phyloP scores from a whole-genome alignment of 2,329 filamentous ascomycete species.

The Cercospora citrullina region DNA sequence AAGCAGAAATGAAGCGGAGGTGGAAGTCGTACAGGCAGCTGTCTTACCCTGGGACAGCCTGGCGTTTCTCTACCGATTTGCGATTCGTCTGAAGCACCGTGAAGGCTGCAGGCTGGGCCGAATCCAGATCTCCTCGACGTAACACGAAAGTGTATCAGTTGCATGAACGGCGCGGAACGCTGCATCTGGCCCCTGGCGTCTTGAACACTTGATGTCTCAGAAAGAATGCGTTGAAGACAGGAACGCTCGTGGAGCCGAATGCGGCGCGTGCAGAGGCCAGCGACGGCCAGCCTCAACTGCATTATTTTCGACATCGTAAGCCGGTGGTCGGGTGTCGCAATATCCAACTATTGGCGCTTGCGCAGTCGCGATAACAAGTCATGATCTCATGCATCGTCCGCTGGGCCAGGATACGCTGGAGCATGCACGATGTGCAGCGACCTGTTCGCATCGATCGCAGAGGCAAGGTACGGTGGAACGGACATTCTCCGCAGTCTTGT shows the following conservation, averaged over 20 bases:
- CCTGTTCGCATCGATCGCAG: not conserved
- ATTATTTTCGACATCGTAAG: not conserved
- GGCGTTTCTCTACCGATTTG: constrained; percentile 11
- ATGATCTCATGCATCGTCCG: constrained; percentile 8
- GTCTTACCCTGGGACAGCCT: constrained; percentile 9
- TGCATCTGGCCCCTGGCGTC: constrained; percentile 19
- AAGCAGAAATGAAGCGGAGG: constrained; percentile 15
- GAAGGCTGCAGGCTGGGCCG: constrained; percentile 19
- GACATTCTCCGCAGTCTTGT: constrained; percentile 17
- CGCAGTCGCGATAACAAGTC: constrained; percentile 4
- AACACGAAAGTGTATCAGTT: constrained; percentile 15
- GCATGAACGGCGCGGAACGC: constrained; percentile 17
- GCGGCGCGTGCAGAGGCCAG: constrained; percentile 1
- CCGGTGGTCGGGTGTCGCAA: constrained; percentile 2
- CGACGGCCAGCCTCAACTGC: constrained; percentile 2
- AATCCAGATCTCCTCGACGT: constrained; percentile 15
- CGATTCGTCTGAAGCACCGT: constrained; percentile 12
- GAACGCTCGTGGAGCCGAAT: constrained; percentile 16
- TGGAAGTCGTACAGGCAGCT: constrained; percentile 17
- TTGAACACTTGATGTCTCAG: constrained; percentile 17
- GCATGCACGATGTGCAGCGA: constrained; percentile 1
- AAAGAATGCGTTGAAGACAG: constrained; percentile 23
- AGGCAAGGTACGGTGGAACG: constrained; percentile 12
- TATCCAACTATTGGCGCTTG: constrained; percentile 2
- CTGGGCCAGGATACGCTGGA: not conserved